phyloP scores from a whole-genome alignment of 2,329 filamentous ascomycete genomes.

The Pseudogymnoascus destructans region DNA sequence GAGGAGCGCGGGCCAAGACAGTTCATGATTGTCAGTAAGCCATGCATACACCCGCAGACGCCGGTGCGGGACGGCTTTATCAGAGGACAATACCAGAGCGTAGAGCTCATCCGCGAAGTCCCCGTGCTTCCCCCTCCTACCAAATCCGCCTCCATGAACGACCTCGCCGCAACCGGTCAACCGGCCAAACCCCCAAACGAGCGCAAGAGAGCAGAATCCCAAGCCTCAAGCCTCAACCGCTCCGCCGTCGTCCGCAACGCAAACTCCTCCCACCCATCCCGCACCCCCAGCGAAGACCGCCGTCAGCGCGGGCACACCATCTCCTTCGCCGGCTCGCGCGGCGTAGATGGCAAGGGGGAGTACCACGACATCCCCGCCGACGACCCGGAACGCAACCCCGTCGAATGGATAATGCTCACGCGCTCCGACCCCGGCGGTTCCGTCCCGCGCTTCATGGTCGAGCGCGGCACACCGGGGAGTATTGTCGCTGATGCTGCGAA shows the following conservation, averaged over 20 bases:
- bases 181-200: slow-evolving; percentile 11
- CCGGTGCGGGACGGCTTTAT: slow-evolving; percentile 61
- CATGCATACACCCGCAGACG: slow-evolving; percentile 63
- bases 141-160: slow-evolving; percentile 33
- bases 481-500: slow-evolving; percentile 54
- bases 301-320: slow-evolving; percentile 29
- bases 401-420: slow-evolving; percentile 67
- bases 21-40: slow-evolving; percentile 79
- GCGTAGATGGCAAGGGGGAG: slow-evolving; percentile 27
- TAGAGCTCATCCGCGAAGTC: slow-evolving; percentile 82
- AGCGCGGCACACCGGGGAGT: slow-evolving; percentile 52
- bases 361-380: slow-evolving; percentile 24
- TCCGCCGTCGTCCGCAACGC: slow-evolving; percentile 34
- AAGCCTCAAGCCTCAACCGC: slow-evolving; percentile 25
- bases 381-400: slow-evolving; percentile 45
- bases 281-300: slow-evolving; percentile 18
- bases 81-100: slow-evolving; percentile 57
- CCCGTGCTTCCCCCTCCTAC: slow-evolving; percentile 36
- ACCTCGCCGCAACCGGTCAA: slow-evolving; percentile 28
- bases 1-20: slow-evolving; percentile 41
- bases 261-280: slow-evolving; percentile 20
- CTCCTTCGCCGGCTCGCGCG: slow-evolving; percentile 30
- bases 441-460: slow-evolving; percentile 60
- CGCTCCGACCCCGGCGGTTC: slow-evolving; percentile 60
- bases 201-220: slow-evolving; percentile 20